These are phyloP conservation scores for Candida sp. DNA, from an alignment of 1,139 yeast genomes.

Conservation along the genomic window DNA sequence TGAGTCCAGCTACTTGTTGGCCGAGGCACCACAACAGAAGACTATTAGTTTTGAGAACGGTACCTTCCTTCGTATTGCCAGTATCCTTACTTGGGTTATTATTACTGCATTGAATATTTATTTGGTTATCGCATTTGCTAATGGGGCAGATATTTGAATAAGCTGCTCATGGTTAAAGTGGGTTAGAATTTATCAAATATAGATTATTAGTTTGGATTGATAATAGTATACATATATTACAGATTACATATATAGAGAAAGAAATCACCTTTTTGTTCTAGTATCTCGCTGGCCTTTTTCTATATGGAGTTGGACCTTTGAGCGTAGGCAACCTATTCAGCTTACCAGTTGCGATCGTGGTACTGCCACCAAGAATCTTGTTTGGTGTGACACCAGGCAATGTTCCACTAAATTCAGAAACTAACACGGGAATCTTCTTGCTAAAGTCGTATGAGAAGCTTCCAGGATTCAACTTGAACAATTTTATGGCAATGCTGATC, in stretches of 20 bases:
- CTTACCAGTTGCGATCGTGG: constrained; percentile 11
- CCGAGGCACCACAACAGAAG: constrained; percentile 9
- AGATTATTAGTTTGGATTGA: not conserved
- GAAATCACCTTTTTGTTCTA: not conserved
- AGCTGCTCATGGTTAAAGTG: no score
- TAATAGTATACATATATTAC: constrained; percentile 2
- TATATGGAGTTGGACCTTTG: constrained; percentile 34
- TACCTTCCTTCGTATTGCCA: constrained; percentile 50
- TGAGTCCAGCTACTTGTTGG: constrained; percentile 14
- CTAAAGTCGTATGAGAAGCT: constrained; percentile 39
- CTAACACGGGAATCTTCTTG: constrained; percentile 66
- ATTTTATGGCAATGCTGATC: constrained; percentile 32
- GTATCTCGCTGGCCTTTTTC: constrained; percentile 32
- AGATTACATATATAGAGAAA: not conserved
- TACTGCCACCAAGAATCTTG: constrained; percentile 3
- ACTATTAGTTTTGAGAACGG: constrained; percentile 67
- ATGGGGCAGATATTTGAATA: constrained; percentile 66
- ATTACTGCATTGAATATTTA: constrained; percentile 78
- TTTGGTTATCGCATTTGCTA: constrained; percentile 66
- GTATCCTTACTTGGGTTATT: constrained; percentile 69
- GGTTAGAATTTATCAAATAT: no score
- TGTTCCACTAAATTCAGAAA: constrained; percentile 77
- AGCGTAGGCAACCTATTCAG: constrained; percentile 41
- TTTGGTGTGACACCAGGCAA: constrained; percentile 63
- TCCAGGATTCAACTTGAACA: constrained; percentile 29